phyloP scores from a whole-genome alignment of 306 rosid species.

The Crotalaria pallida region DNA sequence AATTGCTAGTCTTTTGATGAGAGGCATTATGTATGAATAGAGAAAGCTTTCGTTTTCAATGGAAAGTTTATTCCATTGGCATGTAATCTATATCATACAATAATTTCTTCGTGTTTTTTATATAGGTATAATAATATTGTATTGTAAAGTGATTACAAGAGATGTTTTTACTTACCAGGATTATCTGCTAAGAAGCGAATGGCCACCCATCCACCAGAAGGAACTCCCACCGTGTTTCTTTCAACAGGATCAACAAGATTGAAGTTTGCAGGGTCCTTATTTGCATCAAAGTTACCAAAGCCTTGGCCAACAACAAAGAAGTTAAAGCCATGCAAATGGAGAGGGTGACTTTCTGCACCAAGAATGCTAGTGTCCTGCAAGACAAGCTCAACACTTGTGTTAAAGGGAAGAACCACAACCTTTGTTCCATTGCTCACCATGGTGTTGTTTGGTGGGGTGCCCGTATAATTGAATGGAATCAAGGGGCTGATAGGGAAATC shows the following conservation, averaged over 20 bases:
- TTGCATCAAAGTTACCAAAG: conserved; percentile 55
- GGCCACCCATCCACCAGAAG: conserved; percentile 69
- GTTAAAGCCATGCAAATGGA: conserved; percentile 68
- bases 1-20: too few species aligned
- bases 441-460: conserved; percentile 51
- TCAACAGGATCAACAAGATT: conserved; percentile 57
- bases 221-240: conserved; percentile 57
- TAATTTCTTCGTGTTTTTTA: too few species aligned
- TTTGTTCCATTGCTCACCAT: conserved; percentile 61
- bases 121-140: not conserved
- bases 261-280: conserved; percentile 39
- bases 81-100: too few species aligned
- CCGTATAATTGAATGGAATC: conserved; percentile 48
- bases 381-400: conserved; percentile 53
- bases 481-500: conserved; percentile 39
- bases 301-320: conserved; percentile 71
- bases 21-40: too few species aligned
- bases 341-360: conserved; percentile 56
- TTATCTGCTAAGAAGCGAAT: conserved; percentile 61
- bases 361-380: conserved; percentile 62
- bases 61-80: too few species aligned
- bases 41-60: too few species aligned
- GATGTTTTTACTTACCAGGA: conserved; percentile 37
- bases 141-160: not conserved
- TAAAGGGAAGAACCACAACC: conserved; percentile 45